Evolutionary conservation across 192 early-diverging fungal species (phyloP), one percentile per base, ranked within the genome.

Genomic region (Gamsiella multidivaricata): DNA sequence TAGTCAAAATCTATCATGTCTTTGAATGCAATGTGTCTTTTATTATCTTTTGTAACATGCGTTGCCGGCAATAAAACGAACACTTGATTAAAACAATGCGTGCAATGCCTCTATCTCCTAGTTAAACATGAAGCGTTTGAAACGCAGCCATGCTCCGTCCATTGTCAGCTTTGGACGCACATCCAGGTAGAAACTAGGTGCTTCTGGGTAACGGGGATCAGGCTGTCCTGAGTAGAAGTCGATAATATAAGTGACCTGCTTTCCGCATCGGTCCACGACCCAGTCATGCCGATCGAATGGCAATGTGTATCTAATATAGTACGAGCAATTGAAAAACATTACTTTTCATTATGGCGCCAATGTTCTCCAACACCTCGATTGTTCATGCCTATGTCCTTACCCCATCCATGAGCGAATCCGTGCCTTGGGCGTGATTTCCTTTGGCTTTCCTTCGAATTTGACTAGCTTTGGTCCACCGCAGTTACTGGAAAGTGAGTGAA

Each of bases 221-320:
- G 82, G 73, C 41, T 83, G 85, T 41, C 94, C 96, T 11, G 89
- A 84, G 68, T 97, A 97, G 72, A 94, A 97, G 54, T 97, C 96
- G 63, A 98, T 96, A 9, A 98, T 87, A 65, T 98, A 98, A 1
- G 86, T 86, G 9, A 96, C 92, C 6, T 85, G 80, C 68, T 92
- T 89, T 18, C 94, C 96, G 56, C 96, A 98, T n/a, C 96, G 80
- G 70, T 95, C 94, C 0, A 98, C 89, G 5, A 89, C 90, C 96
- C 96, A 98, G 78, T 98, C 95, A 71, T 98, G 96, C 20, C 95
- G 86, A 65, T 98, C 96, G 66, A 98, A 98, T 12, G 96, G 95
- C 34, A 89, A 69, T 28, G 83, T 89, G 67, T 95, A 95, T 33
- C 88, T 91, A 34, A 14, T 25, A 51, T 23, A 12, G 29, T 8